A percentile compares a stretch with the other conserved stretches of the same genome.
These are phyloP conservation scores for Cyamopsis tetragonoloba DNA, from an alignment of 306 rosid species.

Conservation along the genomic window DNA sequence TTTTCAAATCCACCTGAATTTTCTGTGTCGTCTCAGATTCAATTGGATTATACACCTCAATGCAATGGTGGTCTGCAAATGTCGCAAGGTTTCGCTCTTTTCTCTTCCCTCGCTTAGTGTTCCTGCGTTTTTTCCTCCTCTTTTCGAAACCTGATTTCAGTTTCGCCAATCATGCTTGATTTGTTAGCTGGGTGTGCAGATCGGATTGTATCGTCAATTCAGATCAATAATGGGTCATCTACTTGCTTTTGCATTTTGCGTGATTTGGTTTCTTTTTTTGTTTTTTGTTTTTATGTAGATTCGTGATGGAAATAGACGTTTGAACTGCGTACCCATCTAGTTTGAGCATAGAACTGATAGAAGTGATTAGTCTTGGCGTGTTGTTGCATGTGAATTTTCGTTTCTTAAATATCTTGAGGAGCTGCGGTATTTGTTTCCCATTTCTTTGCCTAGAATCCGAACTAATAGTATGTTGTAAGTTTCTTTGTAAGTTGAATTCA, in stretches of 20 bases:
- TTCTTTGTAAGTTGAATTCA: neutral
- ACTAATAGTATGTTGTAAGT: conserved; percentile 6
- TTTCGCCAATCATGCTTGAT: conserved; percentile 25
- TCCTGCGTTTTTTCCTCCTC: neutral
- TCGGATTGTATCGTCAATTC: conserved; percentile 40
- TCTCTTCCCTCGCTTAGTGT: neutral
- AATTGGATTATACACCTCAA: conserved; percentile 31
- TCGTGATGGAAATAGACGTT: neutral
- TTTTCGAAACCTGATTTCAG: conserved; percentile 13
- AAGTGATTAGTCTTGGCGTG: neutral
- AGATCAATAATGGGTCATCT: conserved; percentile 30
- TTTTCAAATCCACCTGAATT: conserved; percentile 9
- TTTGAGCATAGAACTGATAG: neutral
- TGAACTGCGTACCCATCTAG: conserved; percentile 6
- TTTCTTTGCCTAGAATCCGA: neutral
- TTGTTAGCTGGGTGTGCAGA: conserved; percentile 33
- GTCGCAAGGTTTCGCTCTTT: conserved; percentile 73
- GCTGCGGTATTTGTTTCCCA: neutral
- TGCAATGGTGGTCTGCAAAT: conserved; percentile 99
- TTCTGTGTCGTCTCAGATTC: neutral
- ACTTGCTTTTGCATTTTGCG: conserved; percentile 15
- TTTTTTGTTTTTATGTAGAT: neutral
- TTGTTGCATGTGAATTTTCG: neutral
- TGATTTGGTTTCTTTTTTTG: neutral
- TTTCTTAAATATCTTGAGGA: neutral